Base-by-base conservation (phyloP, 257 asterid species). In the Penstemon newberryi region DNA sequence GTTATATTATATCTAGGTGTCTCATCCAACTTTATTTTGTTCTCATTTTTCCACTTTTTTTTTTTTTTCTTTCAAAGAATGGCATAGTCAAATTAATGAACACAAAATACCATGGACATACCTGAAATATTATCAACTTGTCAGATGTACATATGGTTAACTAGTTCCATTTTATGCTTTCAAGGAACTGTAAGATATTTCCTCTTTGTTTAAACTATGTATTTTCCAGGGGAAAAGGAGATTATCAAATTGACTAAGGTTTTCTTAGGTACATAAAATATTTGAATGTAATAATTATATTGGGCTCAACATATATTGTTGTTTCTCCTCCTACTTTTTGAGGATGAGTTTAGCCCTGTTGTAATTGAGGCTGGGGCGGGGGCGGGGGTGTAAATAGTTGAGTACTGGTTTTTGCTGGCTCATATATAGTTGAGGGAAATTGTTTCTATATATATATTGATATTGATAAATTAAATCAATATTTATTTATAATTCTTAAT, bases 181-280 rank as follows among this genome's bases (percentile, higher is more conserved):
- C 33, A 25, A 25, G 33, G 33, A 25, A 25, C 33, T 25, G 33
- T 25, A 25, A 25, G 33, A 25, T 37, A 38, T 45, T 63, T 49
- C 42, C 54, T 61, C 44, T 15, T 13, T 42, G 49, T 63, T 46
- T 56, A 71, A 40, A 67, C 60, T 41, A 50, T 70, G 70, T 15
- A 54, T 15, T 39, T 72, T 66, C 42, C 85, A 93, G 97, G 92
- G 97, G 96, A 37, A 80, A 82, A 81, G 96, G 96, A 54, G 95
- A 90, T 67, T 80, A 87, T 75, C 86, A 90, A 54, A 84, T 88
- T 75, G 97, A 93, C 42, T 93, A 65, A 25, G 1, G 33, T 25
- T 49, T n/a, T 36, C 45, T 59, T 53, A 45, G 63, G 47, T 54
- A 58, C 53, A 66, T 53, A 5, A 49, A 49, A 49, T 49, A 49